A percentile compares a stretch with the other conserved stretches of the same genome.
Evolutionary conservation across 257 asterid species (phyloP).

Genomic region (Leonotis leonurus): DNA sequence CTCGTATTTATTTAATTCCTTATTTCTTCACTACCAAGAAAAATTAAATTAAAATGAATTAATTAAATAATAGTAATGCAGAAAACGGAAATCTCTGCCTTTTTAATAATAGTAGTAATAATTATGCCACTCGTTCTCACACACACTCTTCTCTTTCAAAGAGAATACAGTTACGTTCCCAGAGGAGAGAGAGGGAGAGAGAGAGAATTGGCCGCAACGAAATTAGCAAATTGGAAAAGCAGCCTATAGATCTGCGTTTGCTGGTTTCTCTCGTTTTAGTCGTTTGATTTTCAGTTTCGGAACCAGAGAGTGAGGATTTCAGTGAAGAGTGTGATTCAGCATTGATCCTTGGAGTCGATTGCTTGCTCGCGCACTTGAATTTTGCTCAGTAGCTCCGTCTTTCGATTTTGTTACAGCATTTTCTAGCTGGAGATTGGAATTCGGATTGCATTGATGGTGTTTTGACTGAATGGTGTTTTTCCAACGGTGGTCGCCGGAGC

Average conservation of each 20-base stretch:
- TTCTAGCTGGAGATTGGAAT: conserved; percentile 11
- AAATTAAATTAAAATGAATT: no score
- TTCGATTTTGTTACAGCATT: background rate
- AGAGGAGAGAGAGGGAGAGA: conserved; percentile 31
- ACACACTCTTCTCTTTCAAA: conserved; percentile 14
- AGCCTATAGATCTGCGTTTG: conserved; percentile 37
- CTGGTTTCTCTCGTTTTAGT: conserved; percentile 20
- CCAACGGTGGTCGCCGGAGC: conserved; percentile 72
- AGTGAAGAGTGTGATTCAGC: conserved; percentile 25
- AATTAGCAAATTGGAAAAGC: conserved; percentile 6
- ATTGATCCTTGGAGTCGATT: conserved; percentile 31
- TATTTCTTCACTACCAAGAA: conserved; percentile 2
- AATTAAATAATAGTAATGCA: background rate
- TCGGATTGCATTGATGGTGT: conserved; percentile 18
- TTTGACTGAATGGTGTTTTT: conserved; percentile 29
- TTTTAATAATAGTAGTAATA: conserved; percentile 4
- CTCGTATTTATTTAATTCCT: conserved; percentile 8
- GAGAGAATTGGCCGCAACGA: conserved; percentile 14
- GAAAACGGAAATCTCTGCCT: background rate
- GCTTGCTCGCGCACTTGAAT: conserved; percentile 19
- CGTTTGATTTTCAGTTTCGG: conserved; percentile 22
- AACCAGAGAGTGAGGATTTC: conserved; percentile 6
- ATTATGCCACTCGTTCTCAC: conserved; percentile 12
- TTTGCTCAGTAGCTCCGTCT: background rate
- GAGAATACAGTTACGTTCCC: conserved; percentile 24